Evolutionary conservation across 768 basidiomycete species (phyloP).

Genomic region (Kwoniella europaea): DNA sequence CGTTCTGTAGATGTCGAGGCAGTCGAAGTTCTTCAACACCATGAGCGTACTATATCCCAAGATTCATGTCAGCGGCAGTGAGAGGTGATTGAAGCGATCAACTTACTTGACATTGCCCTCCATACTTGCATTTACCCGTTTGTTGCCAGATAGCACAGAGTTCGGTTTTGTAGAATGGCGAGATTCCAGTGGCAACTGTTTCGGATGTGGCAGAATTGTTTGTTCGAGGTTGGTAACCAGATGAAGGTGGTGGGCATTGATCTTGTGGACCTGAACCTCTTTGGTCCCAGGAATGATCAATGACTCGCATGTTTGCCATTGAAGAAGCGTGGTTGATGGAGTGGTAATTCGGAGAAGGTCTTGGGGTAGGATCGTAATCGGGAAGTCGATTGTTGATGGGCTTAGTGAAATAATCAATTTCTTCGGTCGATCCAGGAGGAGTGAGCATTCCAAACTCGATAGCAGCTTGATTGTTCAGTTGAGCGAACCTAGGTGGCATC

Average conservation of each 20-base stretch:
- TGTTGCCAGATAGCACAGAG: constrained; percentile 39
- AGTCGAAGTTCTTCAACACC: constrained; percentile 22
- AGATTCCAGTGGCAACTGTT: not conserved
- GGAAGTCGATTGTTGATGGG: not conserved
- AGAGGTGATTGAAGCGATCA: not conserved
- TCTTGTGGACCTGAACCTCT: not conserved
- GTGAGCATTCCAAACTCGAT: constrained; percentile 10
- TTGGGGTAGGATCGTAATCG: constrained; percentile 14
- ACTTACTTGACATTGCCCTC: constrained; percentile 43
- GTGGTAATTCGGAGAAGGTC: constrained; percentile 5
- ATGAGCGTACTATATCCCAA: constrained; percentile 21
- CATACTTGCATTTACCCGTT: constrained; percentile 41
- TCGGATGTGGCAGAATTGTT: not conserved
- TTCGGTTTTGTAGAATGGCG: constrained; percentile 46
- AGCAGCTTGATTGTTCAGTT: not conserved
- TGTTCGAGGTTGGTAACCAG: not conserved
- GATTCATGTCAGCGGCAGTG: not conserved
- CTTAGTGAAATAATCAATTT: not conserved
- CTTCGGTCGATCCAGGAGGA: not conserved
- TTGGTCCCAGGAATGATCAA: not conserved
- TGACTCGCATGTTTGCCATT: not conserved
- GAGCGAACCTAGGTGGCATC: constrained; percentile 14
- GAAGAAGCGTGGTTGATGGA: constrained; percentile 8
- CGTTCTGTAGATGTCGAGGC: constrained; percentile 4
- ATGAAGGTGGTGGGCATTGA: not conserved